phyloP scores from a whole-genome alignment of 768 basidiomycete species.

The Fibroporia radiculosa region DNA sequence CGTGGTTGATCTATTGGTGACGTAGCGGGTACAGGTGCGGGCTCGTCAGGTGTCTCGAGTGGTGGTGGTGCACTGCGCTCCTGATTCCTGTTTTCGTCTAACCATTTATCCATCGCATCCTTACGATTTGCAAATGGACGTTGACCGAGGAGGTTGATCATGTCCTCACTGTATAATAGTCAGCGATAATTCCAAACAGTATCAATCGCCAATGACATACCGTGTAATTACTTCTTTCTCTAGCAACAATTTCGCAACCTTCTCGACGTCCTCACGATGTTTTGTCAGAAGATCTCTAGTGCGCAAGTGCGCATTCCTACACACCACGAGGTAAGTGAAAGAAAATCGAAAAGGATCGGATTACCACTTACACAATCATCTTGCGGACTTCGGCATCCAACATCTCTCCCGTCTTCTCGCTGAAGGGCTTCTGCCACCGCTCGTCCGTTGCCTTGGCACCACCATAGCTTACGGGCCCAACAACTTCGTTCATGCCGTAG shows the following conservation, averaged over 20 bases:
- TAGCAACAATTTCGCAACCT: constrained; percentile 84
- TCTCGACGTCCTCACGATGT: constrained; percentile 84
- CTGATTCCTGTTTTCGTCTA: constrained; percentile 66
- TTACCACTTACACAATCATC: constrained; percentile 71
- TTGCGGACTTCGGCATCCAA: constrained; percentile 87
- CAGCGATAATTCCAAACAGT: neutral
- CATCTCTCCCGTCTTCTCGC: constrained; percentile 94
- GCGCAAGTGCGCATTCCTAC: constrained; percentile 69
- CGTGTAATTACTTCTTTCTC: constrained; percentile 94
- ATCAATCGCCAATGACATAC: constrained; percentile 31
- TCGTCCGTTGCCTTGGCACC: constrained; percentile 80
- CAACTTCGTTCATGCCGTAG: constrained; percentile 93
- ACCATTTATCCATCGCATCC: constrained; percentile 97
- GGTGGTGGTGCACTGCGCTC: constrained; percentile 62
- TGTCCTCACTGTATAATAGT: constrained; percentile 59
- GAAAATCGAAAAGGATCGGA: neutral
- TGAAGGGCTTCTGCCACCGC: constrained; percentile 95
- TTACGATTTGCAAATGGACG: constrained; percentile 69
- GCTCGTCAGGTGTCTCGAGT: constrained; percentile 32
- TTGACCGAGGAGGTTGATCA: constrained; percentile 76
- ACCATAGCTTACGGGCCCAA: constrained; percentile 96
- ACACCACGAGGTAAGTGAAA: neutral
- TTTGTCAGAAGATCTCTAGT: constrained; percentile 75
- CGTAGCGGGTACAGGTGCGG: constrained; percentile 44
- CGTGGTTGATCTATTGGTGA: constrained; percentile 28